A percentile compares a stretch with the other conserved stretches of the same genome.
These are phyloP conservation scores for Vaccinium vitisidaea DNA, from an alignment of 148 eudicot genomes.

Conservation along the genomic window DNA sequence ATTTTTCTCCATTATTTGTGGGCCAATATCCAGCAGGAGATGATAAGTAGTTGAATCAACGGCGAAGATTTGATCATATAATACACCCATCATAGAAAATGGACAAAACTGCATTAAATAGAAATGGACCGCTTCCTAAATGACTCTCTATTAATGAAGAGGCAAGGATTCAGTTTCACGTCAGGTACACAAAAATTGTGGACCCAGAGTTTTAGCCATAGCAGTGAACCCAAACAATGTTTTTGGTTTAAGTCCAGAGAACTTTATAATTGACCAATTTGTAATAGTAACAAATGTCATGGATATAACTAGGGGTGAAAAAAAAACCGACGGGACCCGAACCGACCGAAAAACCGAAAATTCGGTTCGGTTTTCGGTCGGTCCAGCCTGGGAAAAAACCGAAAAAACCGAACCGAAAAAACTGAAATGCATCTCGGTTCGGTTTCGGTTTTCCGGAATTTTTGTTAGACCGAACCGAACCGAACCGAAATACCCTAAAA, in stretches of 20 bases:
- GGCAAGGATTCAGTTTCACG: neutral
- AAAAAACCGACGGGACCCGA: too few species aligned
- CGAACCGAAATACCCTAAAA: too few species aligned
- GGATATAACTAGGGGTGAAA: too few species aligned
- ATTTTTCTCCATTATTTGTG: neutral
- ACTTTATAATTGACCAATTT: neutral
- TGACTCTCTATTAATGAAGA: neutral
- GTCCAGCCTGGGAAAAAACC: too few species aligned
- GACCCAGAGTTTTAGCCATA: neutral
- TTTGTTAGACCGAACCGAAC: too few species aligned
- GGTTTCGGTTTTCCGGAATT: too few species aligned
- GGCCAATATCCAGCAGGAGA: neutral
- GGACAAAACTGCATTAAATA: neutral
- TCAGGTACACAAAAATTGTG: neutral
- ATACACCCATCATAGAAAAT: neutral
- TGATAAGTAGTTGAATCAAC: neutral
- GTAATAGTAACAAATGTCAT: neutral
- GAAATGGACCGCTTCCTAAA: neutral
- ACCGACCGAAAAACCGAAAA: too few species aligned
- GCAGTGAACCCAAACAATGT: neutral
- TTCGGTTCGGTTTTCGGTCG: too few species aligned
- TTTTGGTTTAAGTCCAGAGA: neutral
- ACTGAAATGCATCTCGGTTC: too few species aligned
- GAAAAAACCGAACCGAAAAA: too few species aligned
- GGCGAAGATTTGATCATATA: neutral